Conservation (phyloP, 805 yeast species). For the Nakazawaea anatomiae region DNA sequence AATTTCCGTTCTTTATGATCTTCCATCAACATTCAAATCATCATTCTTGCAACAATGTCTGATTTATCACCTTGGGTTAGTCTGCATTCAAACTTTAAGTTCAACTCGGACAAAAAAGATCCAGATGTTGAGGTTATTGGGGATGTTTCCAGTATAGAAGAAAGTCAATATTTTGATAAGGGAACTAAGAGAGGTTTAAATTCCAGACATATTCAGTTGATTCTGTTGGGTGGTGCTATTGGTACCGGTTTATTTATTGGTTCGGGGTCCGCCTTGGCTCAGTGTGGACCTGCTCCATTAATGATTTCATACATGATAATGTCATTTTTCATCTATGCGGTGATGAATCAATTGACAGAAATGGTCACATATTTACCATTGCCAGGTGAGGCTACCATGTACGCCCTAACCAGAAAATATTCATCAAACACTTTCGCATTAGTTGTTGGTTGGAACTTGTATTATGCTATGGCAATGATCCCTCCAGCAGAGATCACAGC, state of each 20-base stretch:
- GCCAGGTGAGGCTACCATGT: constrained; percentile 39
- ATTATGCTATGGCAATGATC: constrained; percentile 46
- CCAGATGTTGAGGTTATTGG: neutral
- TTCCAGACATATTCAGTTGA: constrained; percentile 65
- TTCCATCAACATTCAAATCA: neutral
- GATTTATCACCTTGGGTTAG: constrained; percentile 9
- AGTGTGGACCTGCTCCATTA: constrained; percentile 61
- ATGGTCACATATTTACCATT: constrained; percentile 41
- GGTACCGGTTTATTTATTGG: constrained; percentile 77
- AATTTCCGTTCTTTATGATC: too few relatives aligned
- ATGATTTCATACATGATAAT: constrained; percentile 54
- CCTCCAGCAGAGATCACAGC: constrained; percentile 65
- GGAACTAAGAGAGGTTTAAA: constrained; percentile 45
- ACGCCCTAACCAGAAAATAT: constrained; percentile 32
- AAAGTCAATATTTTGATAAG: neutral
- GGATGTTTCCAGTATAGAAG: constrained; percentile 7
- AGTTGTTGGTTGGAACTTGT: constrained; percentile 37
- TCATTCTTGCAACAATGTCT: constrained; percentile 1
- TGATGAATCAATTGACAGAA: constrained; percentile 61
- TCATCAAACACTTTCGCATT: constrained; percentile 39
- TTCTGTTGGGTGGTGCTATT: constrained; percentile 68
- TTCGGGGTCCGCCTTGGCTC: constrained; percentile 48
- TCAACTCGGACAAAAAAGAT: neutral
- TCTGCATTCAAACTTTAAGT: neutral
- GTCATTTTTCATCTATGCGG: constrained; percentile 56